A percentile compares a stretch with the other conserved stretches of the same genome.
Evolutionary conservation across 2,329 filamentous ascomycete species (phyloP).

Genomic region (Lecanicillium sp.): DNA sequence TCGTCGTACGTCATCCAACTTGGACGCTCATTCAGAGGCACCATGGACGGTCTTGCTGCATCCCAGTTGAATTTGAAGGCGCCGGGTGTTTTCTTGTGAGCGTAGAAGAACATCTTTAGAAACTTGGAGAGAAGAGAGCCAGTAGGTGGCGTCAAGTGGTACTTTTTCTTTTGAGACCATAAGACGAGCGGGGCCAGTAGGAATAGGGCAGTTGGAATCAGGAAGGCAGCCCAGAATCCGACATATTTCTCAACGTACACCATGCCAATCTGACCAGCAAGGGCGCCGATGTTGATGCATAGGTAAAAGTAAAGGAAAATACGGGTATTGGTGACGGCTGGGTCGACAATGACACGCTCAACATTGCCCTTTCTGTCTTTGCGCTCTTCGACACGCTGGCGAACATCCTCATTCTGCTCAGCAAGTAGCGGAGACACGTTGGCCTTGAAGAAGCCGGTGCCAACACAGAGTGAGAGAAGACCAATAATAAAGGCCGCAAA

Average conservation of each 20-base stretch:
- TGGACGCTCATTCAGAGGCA: slow-evolving; percentile 48
- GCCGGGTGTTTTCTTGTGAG: slow-evolving; percentile 57
- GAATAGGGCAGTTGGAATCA: slow-evolving; percentile 60
- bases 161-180: slow-evolving; percentile 49
- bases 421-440: slow-evolving; percentile 68
- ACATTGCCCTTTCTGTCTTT: too few species aligned
- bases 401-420: slow-evolving; percentile 57
- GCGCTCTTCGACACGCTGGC: slow-evolving; percentile 46
- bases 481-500: slow-evolving; percentile 64
- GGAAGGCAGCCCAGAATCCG: slow-evolving; percentile 65
- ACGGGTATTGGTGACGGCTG: slow-evolving; percentile 57
- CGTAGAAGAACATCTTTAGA: slow-evolving; percentile 48
- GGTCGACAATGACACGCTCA: slow-evolving; percentile 63
- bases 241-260: slow-evolving; percentile 69
- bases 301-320: slow-evolving; percentile 57
- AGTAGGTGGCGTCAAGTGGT: slow-evolving; percentile 55
- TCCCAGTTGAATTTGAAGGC: slow-evolving; percentile 61
- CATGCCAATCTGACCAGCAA: slow-evolving; percentile 51
- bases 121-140: slow-evolving; percentile 67
- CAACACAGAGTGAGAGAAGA: slow-evolving; percentile 44
- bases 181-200: slow-evolving; percentile 54
- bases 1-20: slow-evolving; percentile 77
- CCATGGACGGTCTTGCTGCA: slow-evolving; percentile 55
- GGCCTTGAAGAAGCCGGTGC: slow-evolving; percentile 74
- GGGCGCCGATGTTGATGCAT: slow-evolving; percentile 57